These are phyloP conservation scores for Lipomyces sp. DNA, from an alignment of 805 yeast genomes.

Conservation along the genomic window DNA sequence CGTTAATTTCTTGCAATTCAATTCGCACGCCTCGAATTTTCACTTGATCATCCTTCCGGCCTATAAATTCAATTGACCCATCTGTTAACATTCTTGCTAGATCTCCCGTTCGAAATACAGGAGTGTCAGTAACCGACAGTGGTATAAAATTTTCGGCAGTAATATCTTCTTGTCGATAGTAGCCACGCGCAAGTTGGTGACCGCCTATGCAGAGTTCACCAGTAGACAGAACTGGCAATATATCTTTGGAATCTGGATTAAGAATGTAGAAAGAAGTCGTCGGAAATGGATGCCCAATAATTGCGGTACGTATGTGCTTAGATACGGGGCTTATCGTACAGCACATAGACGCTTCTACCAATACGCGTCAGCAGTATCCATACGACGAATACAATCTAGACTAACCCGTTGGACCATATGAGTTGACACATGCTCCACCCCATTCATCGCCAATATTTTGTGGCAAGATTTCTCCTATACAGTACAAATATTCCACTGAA, in stretches of 20 bases:
- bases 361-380: background rate
- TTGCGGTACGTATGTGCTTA: slow-evolving; percentile 16
- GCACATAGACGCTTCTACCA: slow-evolving; percentile 36
- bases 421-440: slow-evolving; percentile 36
- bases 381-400: slow-evolving; percentile 7
- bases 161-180: slow-evolving; percentile 24
- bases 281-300: slow-evolving; percentile 37
- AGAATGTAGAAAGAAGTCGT: slow-evolving; percentile 30
- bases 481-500: slow-evolving; percentile 33
- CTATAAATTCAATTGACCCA: slow-evolving; percentile 39
- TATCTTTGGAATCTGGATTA: slow-evolving; percentile 6
- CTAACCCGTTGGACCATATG: slow-evolving; percentile 41
- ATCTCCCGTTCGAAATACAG: slow-evolving; percentile 39
- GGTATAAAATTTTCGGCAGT: slow-evolving; percentile 34
- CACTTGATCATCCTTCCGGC: slow-evolving; percentile 41
- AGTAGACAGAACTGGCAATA: slow-evolving; percentile 36
- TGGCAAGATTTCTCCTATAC: slow-evolving; percentile 40
- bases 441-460: slow-evolving; percentile 34
- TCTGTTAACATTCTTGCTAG: slow-evolving; percentile 36
- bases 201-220: slow-evolving; percentile 44
- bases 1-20: slow-evolving; percentile 40
- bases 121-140: slow-evolving; percentile 8
- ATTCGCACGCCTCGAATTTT: slow-evolving; percentile 41
- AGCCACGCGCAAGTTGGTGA: slow-evolving; percentile 40
- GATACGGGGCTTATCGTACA: slow-evolving; percentile 28